A percentile compares a stretch with the other conserved stretches of the same genome.
Evolutionary conservation across 805 yeast genomes (phyloP).

Genomic region (Candida pseudofarinosa): DNA sequence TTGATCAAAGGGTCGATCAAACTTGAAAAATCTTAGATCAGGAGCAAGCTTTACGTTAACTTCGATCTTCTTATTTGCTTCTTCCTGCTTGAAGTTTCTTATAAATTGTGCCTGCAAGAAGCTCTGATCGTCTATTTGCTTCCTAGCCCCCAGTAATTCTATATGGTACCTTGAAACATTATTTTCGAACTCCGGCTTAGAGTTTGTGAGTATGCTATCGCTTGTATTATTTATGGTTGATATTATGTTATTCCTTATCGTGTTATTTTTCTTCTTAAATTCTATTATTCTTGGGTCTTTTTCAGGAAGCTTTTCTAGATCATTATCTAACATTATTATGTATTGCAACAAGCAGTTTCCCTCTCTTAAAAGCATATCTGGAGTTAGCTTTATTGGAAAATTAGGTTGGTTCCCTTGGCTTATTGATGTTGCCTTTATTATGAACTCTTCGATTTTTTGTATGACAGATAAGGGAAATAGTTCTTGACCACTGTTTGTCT

Average conservation of each 20-base stretch:
- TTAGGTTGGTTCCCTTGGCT: constrained; percentile 9
- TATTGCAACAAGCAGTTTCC: constrained; percentile 33
- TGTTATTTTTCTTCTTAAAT: constrained; percentile 11
- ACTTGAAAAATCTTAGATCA: constrained; percentile 10
- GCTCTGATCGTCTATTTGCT: constrained; percentile 9
- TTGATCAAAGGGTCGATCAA: constrained; percentile 9
- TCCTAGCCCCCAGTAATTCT: constrained; percentile 8
- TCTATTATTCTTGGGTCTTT: constrained; percentile 4
- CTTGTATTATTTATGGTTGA: constrained; percentile 28
- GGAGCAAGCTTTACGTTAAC: constrained; percentile 14
- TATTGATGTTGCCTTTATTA: constrained; percentile 33
- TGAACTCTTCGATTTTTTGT: constrained; percentile 32
- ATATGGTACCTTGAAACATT: constrained; percentile 19
- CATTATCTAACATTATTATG: constrained; percentile 26
- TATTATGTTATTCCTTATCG: constrained; percentile 25
- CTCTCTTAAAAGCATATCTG: constrained; percentile 35
- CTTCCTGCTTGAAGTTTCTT: constrained; percentile 4
- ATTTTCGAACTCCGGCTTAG: constrained; percentile 20
- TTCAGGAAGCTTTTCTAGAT: constrained; percentile 15
- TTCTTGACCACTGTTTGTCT: constrained; percentile 31
- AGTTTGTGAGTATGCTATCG: constrained; percentile 23
- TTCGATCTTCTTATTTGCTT: constrained; percentile 3
- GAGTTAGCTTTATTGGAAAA: constrained; percentile 12
- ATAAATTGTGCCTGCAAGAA: constrained; percentile 16
- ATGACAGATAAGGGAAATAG: constrained; percentile 28